A percentile compares a stretch with the other conserved stretches of the same genome.
phyloP scores from a whole-genome alignment of 1,139 yeast species.

The Magnusiomyces tetraspermus region DNA sequence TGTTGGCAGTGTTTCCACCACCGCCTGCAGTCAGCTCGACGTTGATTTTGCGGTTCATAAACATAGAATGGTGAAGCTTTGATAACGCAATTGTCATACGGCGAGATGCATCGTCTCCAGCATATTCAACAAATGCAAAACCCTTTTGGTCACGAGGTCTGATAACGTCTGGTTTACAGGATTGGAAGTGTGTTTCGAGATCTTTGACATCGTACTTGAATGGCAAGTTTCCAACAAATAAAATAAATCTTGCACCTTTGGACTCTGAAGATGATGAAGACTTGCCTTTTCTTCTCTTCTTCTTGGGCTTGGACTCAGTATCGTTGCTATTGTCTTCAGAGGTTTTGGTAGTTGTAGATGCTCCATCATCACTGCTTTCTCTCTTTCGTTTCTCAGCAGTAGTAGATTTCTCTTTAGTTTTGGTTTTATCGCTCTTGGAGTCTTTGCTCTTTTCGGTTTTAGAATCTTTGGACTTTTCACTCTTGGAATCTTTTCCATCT shows the following conservation, averaged over 20 bases:
- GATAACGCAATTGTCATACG: slow-evolving; percentile 59
- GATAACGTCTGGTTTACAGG: slow-evolving; percentile 60
- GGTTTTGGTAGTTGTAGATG: too few species aligned
- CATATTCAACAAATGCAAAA: slow-evolving; percentile 86
- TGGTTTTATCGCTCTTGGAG: slow-evolving; percentile 2
- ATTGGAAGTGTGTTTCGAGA: slow-evolving; percentile 62
- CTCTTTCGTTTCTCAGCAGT: slow-evolving; percentile 10
- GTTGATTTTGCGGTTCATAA: slow-evolving; percentile 68
- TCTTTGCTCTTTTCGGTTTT: slow-evolving; percentile 13
- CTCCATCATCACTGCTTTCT: slow-evolving; percentile 6
- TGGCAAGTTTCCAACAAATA: slow-evolving; percentile 91
- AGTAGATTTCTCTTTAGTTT: slow-evolving; percentile 2
- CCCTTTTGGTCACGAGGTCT: slow-evolving; percentile 75
- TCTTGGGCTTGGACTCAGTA: slow-evolving; percentile 13
- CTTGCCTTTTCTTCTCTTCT: slow-evolving; percentile 11
- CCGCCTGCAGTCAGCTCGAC: slow-evolving; percentile 98
- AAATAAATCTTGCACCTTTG: slow-evolving; percentile 61
- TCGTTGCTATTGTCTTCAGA: background rate
- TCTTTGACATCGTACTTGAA: slow-evolving; percentile 57
- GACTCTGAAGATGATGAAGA: slow-evolving; percentile 12
- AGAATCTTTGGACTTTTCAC: slow-evolving; percentile 13
- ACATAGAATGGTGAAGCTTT: slow-evolving; percentile 63
- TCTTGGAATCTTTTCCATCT: slow-evolving; percentile 6
- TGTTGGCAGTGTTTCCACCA: slow-evolving; percentile 75
- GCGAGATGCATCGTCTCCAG: slow-evolving; percentile 55